phyloP scores from a whole-genome alignment of 2,329 filamentous ascomycete genomes.

The Phyllosticta citribraziliensis region DNA sequence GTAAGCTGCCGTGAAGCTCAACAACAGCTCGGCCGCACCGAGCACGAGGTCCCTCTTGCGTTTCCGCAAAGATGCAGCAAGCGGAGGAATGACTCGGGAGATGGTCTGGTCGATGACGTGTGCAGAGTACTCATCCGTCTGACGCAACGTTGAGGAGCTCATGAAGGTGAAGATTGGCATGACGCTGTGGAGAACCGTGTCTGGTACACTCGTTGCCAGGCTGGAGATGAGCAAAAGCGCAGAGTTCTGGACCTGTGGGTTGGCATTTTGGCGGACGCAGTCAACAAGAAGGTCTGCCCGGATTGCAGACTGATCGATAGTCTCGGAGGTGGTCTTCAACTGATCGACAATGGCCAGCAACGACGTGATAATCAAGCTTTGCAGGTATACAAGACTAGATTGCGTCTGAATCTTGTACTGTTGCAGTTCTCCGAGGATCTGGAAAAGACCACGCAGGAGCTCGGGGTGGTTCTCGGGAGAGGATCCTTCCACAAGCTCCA shows the following conservation, averaged over 20 bases:
- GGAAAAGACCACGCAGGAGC: conserved; percentile 71
- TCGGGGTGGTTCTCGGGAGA: conserved; percentile 64
- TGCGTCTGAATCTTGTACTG: conserved; percentile 71
- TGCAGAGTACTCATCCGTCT: conserved; percentile 93
- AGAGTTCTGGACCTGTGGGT: conserved; percentile 86
- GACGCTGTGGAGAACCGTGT: conserved; percentile 87
- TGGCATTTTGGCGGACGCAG: conserved; percentile 84
- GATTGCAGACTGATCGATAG: conserved; percentile 68
- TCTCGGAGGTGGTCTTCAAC: conserved; percentile 49
- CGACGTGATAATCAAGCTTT: conserved; percentile 73
- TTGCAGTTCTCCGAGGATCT: conserved; percentile 75
- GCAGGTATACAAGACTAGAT: conserved; percentile 82
- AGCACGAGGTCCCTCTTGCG: conserved; percentile 67
- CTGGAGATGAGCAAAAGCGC: conserved; percentile 81
- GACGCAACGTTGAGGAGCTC: conserved; percentile 79
- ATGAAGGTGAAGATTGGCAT: conserved; percentile 99
- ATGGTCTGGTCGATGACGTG: conserved; percentile 91
- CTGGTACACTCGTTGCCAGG: conserved; percentile 77
- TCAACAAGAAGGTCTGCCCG: conserved; percentile 87
- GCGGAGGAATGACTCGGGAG: conserved; percentile 81
- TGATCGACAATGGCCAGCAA: conserved; percentile 75
- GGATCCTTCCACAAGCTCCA: conserved; percentile 80
- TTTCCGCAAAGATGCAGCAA: conserved; percentile 75
- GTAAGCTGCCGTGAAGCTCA: conserved; percentile 93
- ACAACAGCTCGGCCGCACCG: conserved; percentile 78